Conservation (phyloP, 2,329 filamentous ascomycete species). For the Aspergillus sp. region DNA sequence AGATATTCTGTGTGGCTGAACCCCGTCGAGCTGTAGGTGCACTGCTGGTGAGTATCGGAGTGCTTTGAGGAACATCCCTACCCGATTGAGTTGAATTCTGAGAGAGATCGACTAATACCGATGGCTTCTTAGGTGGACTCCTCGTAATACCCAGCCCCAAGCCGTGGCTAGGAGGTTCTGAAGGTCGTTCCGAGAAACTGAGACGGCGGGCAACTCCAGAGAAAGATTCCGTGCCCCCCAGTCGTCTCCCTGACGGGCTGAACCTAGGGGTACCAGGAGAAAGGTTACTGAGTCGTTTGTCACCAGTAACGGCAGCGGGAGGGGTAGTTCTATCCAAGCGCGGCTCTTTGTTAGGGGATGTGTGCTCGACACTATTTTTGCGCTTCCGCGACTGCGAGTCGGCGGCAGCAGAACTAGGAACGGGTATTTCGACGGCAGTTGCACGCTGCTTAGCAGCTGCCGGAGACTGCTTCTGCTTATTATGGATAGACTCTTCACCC, state of each 20-base stretch:
- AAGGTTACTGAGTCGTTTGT: not conserved
- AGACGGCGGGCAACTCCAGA: constrained; percentile 19
- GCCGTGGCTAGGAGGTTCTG: constrained; percentile 14
- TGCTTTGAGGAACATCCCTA: not conserved
- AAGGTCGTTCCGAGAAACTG: constrained; percentile 15
- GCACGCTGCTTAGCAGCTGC: not conserved
- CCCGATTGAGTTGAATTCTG: constrained; percentile 9
- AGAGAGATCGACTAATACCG: constrained; percentile 2
- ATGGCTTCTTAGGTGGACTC: constrained; percentile 24
- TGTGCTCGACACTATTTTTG: constrained; percentile 23
- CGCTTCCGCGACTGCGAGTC: constrained; percentile 24
- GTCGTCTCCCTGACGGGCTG: constrained; percentile 17
- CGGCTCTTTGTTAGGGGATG: constrained; percentile 25
- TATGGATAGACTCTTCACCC: constrained; percentile 7
- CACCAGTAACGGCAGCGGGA: not conserved
- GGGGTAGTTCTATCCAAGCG: constrained; percentile 20
- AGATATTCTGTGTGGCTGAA: constrained; percentile 10
- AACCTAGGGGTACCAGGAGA: constrained; percentile 6
- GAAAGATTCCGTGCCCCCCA: constrained; percentile 20
- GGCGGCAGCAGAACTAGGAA: not conserved
- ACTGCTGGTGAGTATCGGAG: constrained; percentile 13
- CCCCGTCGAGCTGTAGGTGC: constrained; percentile 6
- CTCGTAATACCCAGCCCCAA: constrained; percentile 30
- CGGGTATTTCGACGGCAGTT: not conserved
- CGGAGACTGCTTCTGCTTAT: not conserved